Evolutionary conservation across 768 basidiomycete species (phyloP), one percentile per base, ranked within the genome.

Genomic region (Macrolepiota fuliginosa): DNA sequence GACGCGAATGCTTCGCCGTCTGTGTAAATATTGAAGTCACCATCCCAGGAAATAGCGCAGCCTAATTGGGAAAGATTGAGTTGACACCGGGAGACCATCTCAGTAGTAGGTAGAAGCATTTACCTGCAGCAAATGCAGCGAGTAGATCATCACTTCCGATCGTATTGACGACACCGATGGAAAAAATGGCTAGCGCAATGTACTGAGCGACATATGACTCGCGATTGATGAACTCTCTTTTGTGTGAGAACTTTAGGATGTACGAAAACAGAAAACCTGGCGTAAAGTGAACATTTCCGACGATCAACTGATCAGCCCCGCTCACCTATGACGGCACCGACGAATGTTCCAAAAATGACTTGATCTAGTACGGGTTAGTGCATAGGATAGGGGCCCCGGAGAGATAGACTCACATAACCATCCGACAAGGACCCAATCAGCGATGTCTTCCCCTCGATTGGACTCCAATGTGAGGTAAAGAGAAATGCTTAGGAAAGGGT

Each of bases 41-140:
- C 91, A 72, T 96, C 94, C 94, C 92, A 96, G 6, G 92, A 92
- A 65, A 98, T 90, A 1, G 96, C 92, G 56, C 82, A 87, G 2
- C 96, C 96, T 88, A 52, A 46, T 15, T 24, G 51, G 74, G 71
- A 47, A n/a, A 37, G 29, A 36, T 62, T 36, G 60, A 61, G 54
- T 5, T 52, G 56, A 24, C 37, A 12, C 29, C 25, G 32, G 9
- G 15, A 42, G 25, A 42, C 22, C 39, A 10, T 1, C 61, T 17
- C 40, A 56, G 13, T 45, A 15, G 22, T 25, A 51, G 24, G 27
- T 50, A 10, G 36, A 53, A n/a, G 12, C 9, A 29, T 56, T 36
- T 36, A 84, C 88, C 89, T 66, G 86, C 86, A 54, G 89, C 89
- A 70, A 96, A 97, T 1, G 91, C 86, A 2, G 92, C 94, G 35